Evolutionary conservation across 2,329 filamentous ascomycete genomes (phyloP).

Genomic region (Penicillium sp.): DNA sequence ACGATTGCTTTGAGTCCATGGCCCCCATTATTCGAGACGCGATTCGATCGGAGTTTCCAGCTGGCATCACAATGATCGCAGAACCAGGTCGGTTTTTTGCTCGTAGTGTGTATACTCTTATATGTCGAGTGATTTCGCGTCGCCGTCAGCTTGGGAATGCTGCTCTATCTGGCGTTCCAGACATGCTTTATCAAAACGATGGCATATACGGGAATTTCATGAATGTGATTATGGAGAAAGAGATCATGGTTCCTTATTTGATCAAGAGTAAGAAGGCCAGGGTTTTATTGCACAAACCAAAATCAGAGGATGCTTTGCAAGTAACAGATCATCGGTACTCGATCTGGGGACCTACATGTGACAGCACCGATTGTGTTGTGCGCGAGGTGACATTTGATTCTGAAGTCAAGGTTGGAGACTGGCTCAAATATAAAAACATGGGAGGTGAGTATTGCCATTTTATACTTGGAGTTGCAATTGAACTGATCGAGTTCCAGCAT

Average conservation of each 20-base stretch:
- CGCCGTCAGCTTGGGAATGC: conserved; percentile 11
- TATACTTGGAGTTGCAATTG: not conserved
- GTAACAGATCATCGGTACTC: conserved; percentile 19
- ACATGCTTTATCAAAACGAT: conserved; percentile 32
- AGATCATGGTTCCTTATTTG: conserved; percentile 7
- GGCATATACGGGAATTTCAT: conserved; percentile 29
- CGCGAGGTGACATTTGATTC: conserved; percentile 10
- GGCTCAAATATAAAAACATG: conserved; percentile 29
- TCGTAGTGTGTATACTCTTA: conserved; percentile 22
- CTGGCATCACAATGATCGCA: conserved; percentile 17
- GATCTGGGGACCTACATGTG: conserved; percentile 31
- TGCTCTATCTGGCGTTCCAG: conserved; percentile 4
- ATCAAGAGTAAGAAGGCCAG: conserved; percentile 3
- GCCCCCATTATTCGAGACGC: conserved; percentile 10
- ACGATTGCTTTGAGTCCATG: conserved; percentile 21
- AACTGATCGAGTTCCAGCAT: not conserved
- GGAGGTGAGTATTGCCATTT: conserved; percentile 20
- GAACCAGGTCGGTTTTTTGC: conserved; percentile 28
- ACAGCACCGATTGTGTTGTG: conserved; percentile 26
- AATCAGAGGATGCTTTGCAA: not conserved
- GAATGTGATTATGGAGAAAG: conserved; percentile 15
- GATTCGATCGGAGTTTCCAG: conserved; percentile 10
- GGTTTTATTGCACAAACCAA: not conserved
- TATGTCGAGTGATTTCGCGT: conserved; percentile 22
- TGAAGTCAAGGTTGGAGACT: conserved; percentile 25